Base-by-base conservation (phyloP, 2,329 filamentous ascomycete genomes). In the Aspergillus sp. region DNA sequence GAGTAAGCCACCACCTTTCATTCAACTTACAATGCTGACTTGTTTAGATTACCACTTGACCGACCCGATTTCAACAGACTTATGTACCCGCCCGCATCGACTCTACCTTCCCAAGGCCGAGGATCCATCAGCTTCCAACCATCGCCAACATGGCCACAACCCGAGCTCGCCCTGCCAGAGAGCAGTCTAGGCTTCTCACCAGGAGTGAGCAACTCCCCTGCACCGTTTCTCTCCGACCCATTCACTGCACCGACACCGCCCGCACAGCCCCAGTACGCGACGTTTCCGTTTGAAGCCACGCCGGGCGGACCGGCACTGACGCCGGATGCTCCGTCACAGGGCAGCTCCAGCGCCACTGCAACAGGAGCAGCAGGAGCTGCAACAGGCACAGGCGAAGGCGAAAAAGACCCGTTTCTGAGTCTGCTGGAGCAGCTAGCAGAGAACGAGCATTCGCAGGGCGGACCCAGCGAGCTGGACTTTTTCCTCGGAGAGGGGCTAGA, bases 371-470 rank as follows among this genome's bases (percentile, higher is more conserved):
- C 8, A 63, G 66, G 3, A 66, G 67, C 19, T 30, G 69, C 66
- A 8, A 48, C 62, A 1, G 68, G 62, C 30, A 4, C 82, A 60
- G 81, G 80, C 0, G 81, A 78, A 2, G 82, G 88, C 19, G 90
- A 94, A 66, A 92, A 90, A 67, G 91, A 95, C 70, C 90, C 91
- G 0, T 95, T 96, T 70, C 75, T 95, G 42, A 90, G 86, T 62
- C 77, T 95, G 44, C 78, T 95, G 38, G 91, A 95, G 73, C 90
- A 95, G 76, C 81, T 95, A 60, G 91, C 90, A 0, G 90, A 95
- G 75, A 92, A 91, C 68, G 90, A 94, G 75, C 84, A 90, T 59
- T 72, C 69, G 7, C 72, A 85, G 54, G 90, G 88, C 0, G 85
- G 87, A 8, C 89, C 88, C 11, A 88, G 84, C 65, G 90, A 94